Percentiles rank a stretch among this genome's conserved stretches.
Conservation (phyloP, 1,139 yeast genomes). For the Hyphopichia fennica region DNA sequence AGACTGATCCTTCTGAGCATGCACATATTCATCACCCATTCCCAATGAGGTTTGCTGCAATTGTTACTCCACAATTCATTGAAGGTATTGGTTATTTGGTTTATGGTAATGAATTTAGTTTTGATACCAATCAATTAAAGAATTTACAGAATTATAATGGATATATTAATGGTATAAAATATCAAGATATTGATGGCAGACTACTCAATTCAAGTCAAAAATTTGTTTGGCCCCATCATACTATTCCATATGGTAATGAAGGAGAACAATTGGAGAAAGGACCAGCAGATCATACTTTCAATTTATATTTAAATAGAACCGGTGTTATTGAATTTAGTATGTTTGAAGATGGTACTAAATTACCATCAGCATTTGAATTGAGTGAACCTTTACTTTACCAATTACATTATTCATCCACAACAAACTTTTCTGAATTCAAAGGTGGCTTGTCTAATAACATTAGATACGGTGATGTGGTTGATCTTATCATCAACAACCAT, state of each 20-base stretch:
- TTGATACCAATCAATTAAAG: constrained; percentile 6
- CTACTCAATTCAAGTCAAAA: constrained; percentile 7
- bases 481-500: constrained; percentile 27
- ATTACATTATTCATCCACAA: constrained; percentile 3
- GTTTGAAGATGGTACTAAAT: constrained; percentile 19
- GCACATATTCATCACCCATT: constrained; percentile 13
- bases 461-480: constrained; percentile 25
- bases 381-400: constrained; percentile 15
- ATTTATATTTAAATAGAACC: constrained; percentile 22
- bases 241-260: constrained; percentile 14
- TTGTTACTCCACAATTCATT: constrained; percentile 28
- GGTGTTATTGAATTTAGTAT: constrained; percentile 27
- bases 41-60: constrained; percentile 28
- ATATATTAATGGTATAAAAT: constrained; percentile 11
- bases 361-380: constrained; percentile 18
- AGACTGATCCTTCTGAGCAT: constrained; percentile 18
- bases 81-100: constrained; percentile 27
- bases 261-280: constrained; percentile 10
- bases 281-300: constrained; percentile 22
- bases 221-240: constrained; percentile 17
- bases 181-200: constrained; percentile 20
- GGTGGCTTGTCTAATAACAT: constrained; percentile 18
- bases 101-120: constrained; percentile 15
- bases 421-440: constrained; percentile 4
- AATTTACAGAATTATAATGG: constrained; percentile 5